A percentile compares a stretch with the other conserved stretches of the same genome.
Conservation (phyloP, 1,284 basidiomycete genomes). For the Trichosporon sp. region DNA sequence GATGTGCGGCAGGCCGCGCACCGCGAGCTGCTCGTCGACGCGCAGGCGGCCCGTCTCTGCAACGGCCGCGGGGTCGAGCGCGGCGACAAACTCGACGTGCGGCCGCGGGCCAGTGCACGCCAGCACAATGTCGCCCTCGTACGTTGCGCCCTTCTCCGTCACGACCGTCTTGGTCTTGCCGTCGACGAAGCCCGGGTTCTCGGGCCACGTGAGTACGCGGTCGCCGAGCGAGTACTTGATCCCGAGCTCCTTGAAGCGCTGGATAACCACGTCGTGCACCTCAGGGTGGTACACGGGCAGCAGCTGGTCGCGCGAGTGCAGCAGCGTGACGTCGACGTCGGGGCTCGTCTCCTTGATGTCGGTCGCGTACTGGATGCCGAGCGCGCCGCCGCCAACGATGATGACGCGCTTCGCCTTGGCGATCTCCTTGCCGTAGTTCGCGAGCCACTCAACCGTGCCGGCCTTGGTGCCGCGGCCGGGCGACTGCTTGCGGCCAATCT, state of each 20-base stretch:
- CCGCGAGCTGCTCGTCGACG: constrained; percentile 48
- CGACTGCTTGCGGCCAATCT: constrained; percentile 11
- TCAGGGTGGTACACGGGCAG: constrained; percentile 50
- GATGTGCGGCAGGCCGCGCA: constrained; percentile 28
- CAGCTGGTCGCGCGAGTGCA: constrained; percentile 51
- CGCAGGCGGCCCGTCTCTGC: constrained; percentile 54
- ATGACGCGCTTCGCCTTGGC: constrained; percentile 46
- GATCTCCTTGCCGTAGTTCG: constrained; percentile 35
- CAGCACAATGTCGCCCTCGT: constrained; percentile 64
- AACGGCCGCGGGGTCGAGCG: constrained; percentile 36
- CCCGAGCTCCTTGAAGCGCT: constrained; percentile 46
- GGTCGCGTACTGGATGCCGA: constrained; percentile 54
- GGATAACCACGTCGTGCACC: constrained; percentile 47
- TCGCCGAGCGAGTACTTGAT: constrained; percentile 50
- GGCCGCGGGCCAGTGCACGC: constrained; percentile 71
- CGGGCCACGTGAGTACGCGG: constrained; percentile 45
- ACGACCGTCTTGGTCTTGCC: constrained; percentile 50
- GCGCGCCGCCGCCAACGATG: constrained; percentile 51
- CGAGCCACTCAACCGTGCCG: constrained; percentile 29
- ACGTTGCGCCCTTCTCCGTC: constrained; percentile 59
- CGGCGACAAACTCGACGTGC: constrained; percentile 60
- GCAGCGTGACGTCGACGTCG: constrained; percentile 50
- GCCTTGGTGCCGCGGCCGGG: constrained; percentile 37
- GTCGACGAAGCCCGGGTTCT: constrained; percentile 31
- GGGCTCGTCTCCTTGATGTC: constrained; percentile 52